Conservation (phyloP, 2,329 filamentous ascomycete species). For the Teratosphaeria destructans region DNA sequence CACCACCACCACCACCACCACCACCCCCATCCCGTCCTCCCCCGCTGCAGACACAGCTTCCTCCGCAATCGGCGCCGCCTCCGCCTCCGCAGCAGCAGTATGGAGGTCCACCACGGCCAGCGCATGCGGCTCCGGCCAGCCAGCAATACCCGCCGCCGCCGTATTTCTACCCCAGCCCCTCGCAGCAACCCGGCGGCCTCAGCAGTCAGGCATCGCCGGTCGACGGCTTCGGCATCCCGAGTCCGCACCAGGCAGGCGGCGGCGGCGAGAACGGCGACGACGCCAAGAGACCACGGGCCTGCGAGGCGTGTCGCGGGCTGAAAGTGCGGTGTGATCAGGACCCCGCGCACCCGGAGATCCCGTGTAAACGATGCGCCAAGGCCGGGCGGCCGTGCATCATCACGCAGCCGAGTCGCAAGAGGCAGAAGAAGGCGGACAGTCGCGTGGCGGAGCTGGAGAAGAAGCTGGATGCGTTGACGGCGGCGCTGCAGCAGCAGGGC, state of each 20-base stretch:
- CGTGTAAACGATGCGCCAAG: conserved; percentile 61
- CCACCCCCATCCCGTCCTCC: too few relatives aligned
- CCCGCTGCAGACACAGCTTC: neutral
- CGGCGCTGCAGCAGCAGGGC: conserved; percentile 56
- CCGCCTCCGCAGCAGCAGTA: neutral
- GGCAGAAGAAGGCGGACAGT: conserved; percentile 86
- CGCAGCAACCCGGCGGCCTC: neutral
- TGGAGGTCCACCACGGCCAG: neutral
- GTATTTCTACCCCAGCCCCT: neutral
- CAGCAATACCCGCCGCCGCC: neutral
- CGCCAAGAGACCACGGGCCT: conserved; percentile 37
- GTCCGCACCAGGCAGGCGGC: neutral
- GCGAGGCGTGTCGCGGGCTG: conserved; percentile 37
- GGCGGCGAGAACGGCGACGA: conserved; percentile 19
- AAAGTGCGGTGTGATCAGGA: conserved; percentile 76
- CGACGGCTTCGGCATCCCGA: neutral
- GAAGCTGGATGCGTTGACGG: conserved; percentile 82
- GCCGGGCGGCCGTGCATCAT: conserved; percentile 67
- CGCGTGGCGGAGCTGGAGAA: conserved; percentile 82
- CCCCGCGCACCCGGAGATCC: conserved; percentile 47
- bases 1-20: neutral
- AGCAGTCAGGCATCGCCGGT: neutral
- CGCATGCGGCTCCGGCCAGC: neutral
- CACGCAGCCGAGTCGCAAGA: conserved; percentile 63
- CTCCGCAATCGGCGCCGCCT: neutral